Evolutionary conservation across 495 filamentous ascomycete species (phyloP), one percentile per base, ranked within the genome.

Genomic region (Hypoxylon subgilvum): DNA sequence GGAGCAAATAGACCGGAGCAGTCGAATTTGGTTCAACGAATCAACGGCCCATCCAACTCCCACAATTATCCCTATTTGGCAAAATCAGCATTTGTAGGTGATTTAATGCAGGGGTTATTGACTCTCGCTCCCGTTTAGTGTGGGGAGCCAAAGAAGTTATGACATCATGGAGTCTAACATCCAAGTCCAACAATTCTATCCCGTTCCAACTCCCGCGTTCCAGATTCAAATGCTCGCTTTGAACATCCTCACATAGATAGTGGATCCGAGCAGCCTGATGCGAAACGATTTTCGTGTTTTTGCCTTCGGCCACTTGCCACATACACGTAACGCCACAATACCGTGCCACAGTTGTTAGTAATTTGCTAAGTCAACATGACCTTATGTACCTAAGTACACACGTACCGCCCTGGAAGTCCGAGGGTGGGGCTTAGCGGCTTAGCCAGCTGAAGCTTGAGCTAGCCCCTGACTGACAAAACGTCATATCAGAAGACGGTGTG

Each of bases 1-100:
- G 60, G 53, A 57, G 42, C 43, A 40, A 49, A 47, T 52, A 16
- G 41, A 63, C 59, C 59, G 59, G 47, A 6, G 8, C 21, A 8
- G 22, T 13, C 1, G 6, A 16, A 4, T 1, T 21, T n/a, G 12
- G 5, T 3, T 6, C n/a, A 18, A 6, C 61, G 53, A 64, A 64
- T 64, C 39, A 58, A 17, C 39, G 12, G 1, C 19, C 14, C 22
- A 2, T 7, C 0, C 30, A 12, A 9, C 49, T 19, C 22, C 7
- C 38, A 35, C 18, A 17, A 35, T 31, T 44, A 45, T 63, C 60
- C 53, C n/a, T 30, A 53, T 57, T 53, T 30, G 60, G 53, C 14
- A 53, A 58, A 43, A 34, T 36, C 45, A 17, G 35, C 42, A n/a
- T 40, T 39, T 9, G 21, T 43, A 28, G 52, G 21, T 25, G 16